A percentile compares a stretch with the other conserved stretches of the same genome.
phyloP scores from a whole-genome alignment of 768 basidiomycete species.

The Lactarius hengduanensis region DNA sequence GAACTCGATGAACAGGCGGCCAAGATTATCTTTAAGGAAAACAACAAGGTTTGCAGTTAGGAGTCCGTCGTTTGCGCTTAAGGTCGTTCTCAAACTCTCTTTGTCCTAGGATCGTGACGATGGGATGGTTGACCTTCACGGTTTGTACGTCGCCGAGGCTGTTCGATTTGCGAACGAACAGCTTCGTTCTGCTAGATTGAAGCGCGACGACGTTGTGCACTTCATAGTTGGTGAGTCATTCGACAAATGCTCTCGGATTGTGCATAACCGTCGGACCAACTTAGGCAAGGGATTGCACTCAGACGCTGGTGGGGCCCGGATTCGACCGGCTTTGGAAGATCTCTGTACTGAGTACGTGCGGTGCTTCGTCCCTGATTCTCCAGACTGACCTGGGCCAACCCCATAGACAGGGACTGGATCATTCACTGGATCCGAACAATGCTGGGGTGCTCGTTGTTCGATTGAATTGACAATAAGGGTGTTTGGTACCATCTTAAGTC shows the following conservation, averaged over 20 bases:
- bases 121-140: constrained; percentile 17
- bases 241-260: too few species aligned
- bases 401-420: background rate
- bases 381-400: background rate
- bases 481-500: background rate
- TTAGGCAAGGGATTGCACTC: constrained; percentile 13
- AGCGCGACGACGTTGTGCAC: background rate
- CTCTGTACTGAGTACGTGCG: constrained; percentile 13
- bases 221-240: constrained; percentile 20
- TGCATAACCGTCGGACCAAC: background rate
- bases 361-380: background rate
- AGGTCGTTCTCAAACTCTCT: background rate
- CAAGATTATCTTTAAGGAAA: constrained; percentile 2
- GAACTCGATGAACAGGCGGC: constrained; percentile 6
- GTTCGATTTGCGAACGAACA: constrained; percentile 2
- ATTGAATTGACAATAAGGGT: background rate
- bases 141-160: constrained; percentile 13
- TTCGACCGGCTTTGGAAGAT: constrained; percentile 16
- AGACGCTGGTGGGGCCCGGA: constrained; percentile 2
- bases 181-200: background rate
- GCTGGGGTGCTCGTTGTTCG: constrained; percentile 15
- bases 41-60: constrained; percentile 15
- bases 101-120: background rate
- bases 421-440: constrained; percentile 8
- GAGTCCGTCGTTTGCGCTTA: background rate